These are phyloP conservation scores for Botrytis aclada DNA, from an alignment of 2,329 filamentous ascomycete species.

Conservation along the genomic window DNA sequence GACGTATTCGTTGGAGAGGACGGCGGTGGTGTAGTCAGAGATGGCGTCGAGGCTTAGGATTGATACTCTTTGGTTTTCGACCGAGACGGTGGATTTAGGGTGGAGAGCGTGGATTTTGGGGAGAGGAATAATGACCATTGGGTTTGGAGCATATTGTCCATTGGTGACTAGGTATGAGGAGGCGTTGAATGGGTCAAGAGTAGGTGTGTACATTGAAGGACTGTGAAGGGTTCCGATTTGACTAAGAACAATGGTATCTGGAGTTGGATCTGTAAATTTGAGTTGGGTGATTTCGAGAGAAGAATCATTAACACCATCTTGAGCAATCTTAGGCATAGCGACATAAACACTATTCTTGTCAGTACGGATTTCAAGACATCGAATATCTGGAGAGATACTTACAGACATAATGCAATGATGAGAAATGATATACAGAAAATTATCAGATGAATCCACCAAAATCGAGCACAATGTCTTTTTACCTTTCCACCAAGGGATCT, in stretches of 20 bases:
- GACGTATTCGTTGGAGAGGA: constrained; percentile 49
- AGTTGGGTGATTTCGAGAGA: constrained; percentile 50
- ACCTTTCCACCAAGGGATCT: constrained; percentile 26
- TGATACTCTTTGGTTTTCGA: constrained; percentile 46
- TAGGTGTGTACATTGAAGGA: constrained; percentile 51
- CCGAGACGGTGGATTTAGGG: constrained; percentile 40
- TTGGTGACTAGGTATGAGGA: constrained; percentile 46
- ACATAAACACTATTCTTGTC: constrained; percentile 49
- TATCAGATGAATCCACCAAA: constrained; percentile 54
- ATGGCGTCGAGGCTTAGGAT: constrained; percentile 40
- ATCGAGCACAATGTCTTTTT: constrained; percentile 40
- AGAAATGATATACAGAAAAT: constrained; percentile 50
- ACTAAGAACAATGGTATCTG: constrained; percentile 47
- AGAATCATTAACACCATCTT: constrained; percentile 51
- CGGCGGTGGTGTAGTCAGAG: constrained; percentile 44
- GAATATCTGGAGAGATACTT: constrained; percentile 36
- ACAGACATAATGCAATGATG: constrained; percentile 55
- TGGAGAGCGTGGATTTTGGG: constrained; percentile 36
- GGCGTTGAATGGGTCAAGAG: constrained; percentile 52
- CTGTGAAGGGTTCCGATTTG: constrained; percentile 48
- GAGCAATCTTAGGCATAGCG: constrained; percentile 56
- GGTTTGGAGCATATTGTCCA: constrained; percentile 33
- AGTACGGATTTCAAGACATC: not conserved
- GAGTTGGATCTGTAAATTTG: constrained; percentile 48
- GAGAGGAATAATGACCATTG: constrained; percentile 34